Evolutionary conservation across 2,329 filamentous ascomycete species (phyloP), one percentile per base, ranked within the genome.

Genomic region (Endothia cerciana): DNA sequence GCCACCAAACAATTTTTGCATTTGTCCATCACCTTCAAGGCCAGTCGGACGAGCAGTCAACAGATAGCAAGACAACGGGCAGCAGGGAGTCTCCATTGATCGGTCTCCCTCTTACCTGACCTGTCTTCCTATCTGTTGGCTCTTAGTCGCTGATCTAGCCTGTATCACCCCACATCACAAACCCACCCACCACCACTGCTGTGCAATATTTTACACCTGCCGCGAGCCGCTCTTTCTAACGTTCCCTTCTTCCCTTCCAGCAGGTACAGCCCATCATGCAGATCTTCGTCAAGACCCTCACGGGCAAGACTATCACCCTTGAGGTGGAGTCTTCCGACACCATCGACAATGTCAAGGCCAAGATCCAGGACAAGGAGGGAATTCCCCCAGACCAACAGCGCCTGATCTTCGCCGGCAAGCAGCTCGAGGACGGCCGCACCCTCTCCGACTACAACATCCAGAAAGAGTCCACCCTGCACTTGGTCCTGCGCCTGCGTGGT

Each of bases 371-470:
- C 90, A 99, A 98, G 92, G 95, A 99, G 87, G 94, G 95, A 75
- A 99, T 99, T 74, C 95, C 95, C 79, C 94, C 95, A 59, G 95
- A 98, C 87, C 95, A 98, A 84, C 95, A 99, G 87, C 94, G 95
- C 81, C 85, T 99, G 82, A 99, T 99, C 89, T 99, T 98, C 84
- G 95, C 95, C 78, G 95, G 95, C 82, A 99, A 99, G 91, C 95
- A 99, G 88, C 94, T 99, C 80, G 95, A 98, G 87, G 95, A 99
- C 79, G 95, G 95, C 82, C 94, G 95, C 79, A 98, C 95, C 77
- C 93, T 99, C 74, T 95, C 91, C 80, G 95, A 99, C 87, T 99
- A 99, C 92, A 99, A 98, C 91, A 98, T 99, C 88, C 95, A 99
- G 90, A 99, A 99, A 91, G 94, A 98, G 90, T 94, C 90, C 75